Percentiles rank a stretch among this genome's conserved stretches.
These are phyloP conservation scores for Sphagnum magellanicum DNA, from an alignment of 228 moss, liverwort and hornwort species.

Conservation along the genomic window DNA sequence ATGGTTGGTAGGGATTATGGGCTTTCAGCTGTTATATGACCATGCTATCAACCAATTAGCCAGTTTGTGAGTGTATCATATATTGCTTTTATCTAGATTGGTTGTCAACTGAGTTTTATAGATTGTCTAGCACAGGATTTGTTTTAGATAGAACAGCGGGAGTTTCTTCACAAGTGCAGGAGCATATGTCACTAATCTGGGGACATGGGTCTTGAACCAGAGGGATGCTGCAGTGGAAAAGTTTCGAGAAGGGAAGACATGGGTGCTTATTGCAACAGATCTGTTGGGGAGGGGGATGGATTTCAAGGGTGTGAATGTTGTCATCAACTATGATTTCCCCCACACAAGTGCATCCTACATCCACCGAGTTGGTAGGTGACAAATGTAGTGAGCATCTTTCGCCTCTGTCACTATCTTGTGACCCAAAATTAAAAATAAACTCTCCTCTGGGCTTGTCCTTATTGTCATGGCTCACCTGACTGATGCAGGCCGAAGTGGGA, in stretches of 20 bases:
- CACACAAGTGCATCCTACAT: slow-evolving; percentile 72
- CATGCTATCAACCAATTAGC: background rate
- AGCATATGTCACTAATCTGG: too few species aligned
- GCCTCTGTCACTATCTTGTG: background rate
- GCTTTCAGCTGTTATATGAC: background rate
- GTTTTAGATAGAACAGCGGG: too few species aligned
- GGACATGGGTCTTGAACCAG: slow-evolving; percentile 13
- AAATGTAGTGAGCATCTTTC: too few species aligned
- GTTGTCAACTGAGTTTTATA: too few species aligned
- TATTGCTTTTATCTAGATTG: too few species aligned
- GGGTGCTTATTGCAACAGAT: slow-evolving; percentile 91
- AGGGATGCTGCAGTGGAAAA: slow-evolving; percentile 77
- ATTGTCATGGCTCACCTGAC: background rate
- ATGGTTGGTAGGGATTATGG: background rate
- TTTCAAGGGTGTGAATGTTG: slow-evolving; percentile 83
- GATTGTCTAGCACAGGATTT: too few species aligned
- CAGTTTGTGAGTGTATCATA: too few species aligned
- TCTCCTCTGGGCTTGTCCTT: too few species aligned
- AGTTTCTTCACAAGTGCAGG: too few species aligned
- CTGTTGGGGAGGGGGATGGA: slow-evolving; percentile 93
- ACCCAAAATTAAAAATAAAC: too few species aligned
- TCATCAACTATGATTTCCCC: slow-evolving; percentile 87
- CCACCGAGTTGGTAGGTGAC: slow-evolving; percentile 64
- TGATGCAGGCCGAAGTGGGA: slow-evolving; percentile 61
- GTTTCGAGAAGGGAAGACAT: slow-evolving; percentile 79